Evolutionary conservation across 2,329 filamentous ascomycete genomes (phyloP).

Genomic region (Helminthosporium solani): DNA sequence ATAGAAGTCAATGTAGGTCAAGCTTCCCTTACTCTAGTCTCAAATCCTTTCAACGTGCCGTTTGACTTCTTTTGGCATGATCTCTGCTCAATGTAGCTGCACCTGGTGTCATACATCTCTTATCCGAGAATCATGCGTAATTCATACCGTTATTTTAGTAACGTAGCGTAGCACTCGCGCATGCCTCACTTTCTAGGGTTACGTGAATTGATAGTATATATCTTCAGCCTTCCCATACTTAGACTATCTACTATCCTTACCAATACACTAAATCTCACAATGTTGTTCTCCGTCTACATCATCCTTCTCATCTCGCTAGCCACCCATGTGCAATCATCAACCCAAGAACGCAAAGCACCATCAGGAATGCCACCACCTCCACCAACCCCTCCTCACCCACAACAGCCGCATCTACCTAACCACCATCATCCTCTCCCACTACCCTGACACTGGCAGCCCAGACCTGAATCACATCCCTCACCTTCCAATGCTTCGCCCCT

Average conservation of each 20-base stretch:
- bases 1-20: neutral
- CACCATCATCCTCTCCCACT: slow-evolving; percentile 26
- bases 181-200: neutral
- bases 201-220: neutral
- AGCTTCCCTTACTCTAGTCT: neutral
- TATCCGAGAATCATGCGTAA: neutral
- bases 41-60: neutral
- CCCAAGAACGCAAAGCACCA: slow-evolving; percentile 5
- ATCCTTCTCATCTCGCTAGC: neutral
- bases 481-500: slow-evolving; percentile 18
- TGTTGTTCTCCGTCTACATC: slow-evolving; percentile 4
- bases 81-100: neutral
- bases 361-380: slow-evolving; percentile 13
- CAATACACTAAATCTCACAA: slow-evolving; percentile 1
- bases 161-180: slow-evolving; percentile 13
- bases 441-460: slow-evolving; percentile 29
- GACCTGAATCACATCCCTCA: slow-evolving; percentile 26
- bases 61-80: neutral
- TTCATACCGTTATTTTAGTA: slow-evolving; percentile 1
- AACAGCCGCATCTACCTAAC: slow-evolving; percentile 34
- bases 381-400: slow-evolving; percentile 20
- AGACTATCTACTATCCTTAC: neutral
- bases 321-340: neutral
- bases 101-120: neutral
- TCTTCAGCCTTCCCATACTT: neutral